Evolutionary conservation across 2,329 filamentous ascomycete species (phyloP), one percentile per base, ranked within the genome.

Genomic region (Aaosphaeria pasadenensis): DNA sequence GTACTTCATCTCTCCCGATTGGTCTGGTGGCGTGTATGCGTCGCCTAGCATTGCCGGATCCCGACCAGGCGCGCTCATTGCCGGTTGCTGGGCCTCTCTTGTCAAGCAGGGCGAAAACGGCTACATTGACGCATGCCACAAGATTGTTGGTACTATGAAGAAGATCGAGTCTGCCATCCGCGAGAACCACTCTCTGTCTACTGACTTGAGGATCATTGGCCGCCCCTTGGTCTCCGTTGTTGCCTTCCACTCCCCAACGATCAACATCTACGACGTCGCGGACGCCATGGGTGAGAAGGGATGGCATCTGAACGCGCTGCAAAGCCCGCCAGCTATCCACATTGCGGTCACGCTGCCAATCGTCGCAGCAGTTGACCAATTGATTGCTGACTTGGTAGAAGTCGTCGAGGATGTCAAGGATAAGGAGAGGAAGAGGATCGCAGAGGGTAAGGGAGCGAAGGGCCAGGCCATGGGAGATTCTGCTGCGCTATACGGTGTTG

Each of bases 291-390:
- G 81, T 9, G 75, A 74, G 1, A 87, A 86, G 64, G 92, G 94
- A 3, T 99, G 94, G 94, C 94, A 99, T 73, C 78, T 99, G 50
- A 99, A 97, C 65, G 89, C 91, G 3, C 79, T 99, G 54, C 94
- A 99, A 74, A 86, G 84, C 61, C 94, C 94, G 2, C 86, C 94
- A 0, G 94, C 91, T 17, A 90, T 99, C 47, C 94, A 99, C 70
- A 84, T 97, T 36, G 94, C 94, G 9, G 91, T 97, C 36, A 99
- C 94, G 1, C 71, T 95, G 59, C 92, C 92, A 11, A 88, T 95
- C 42, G 84, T 85, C 24, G 86, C 86, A 60, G 89, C 87, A 2
- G 88, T 89, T 67, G 91, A 97, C 64, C 81, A 82, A 63, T 77
- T 99, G 46, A 80, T 94, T 44, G 72, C 74, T 6, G 94, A 99